Evolutionary conservation across 2,329 filamentous ascomycete species (phyloP).

Genomic region (Dactylellina parvicollis): DNA sequence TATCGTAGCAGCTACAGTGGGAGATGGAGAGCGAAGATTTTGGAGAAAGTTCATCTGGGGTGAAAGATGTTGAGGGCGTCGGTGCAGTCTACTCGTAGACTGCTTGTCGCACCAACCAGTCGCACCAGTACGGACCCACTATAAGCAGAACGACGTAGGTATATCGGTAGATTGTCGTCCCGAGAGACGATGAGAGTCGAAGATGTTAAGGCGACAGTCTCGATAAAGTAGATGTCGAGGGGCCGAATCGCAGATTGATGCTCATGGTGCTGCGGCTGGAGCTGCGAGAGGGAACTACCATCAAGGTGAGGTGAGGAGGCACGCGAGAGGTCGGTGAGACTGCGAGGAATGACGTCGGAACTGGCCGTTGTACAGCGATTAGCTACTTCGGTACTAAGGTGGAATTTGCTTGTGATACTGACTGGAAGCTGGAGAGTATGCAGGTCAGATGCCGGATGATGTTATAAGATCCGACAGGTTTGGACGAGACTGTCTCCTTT

Average conservation of each 20-base stretch:
- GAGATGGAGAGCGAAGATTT: slow-evolving; percentile 39
- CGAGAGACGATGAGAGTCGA: background rate
- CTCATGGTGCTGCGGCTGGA: slow-evolving; percentile 32
- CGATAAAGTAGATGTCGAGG: background rate
- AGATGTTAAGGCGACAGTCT: slow-evolving; percentile 22
- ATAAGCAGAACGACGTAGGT: background rate
- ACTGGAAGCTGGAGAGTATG: background rate
- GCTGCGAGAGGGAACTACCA: slow-evolving; percentile 15
- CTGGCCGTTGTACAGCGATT: slow-evolving; percentile 9
- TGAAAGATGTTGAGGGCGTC: background rate
- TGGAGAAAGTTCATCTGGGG: slow-evolving; percentile 51
- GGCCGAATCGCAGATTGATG: slow-evolving; percentile 8
- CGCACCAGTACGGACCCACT: background rate
- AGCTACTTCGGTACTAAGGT: no score
- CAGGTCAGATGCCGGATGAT: slow-evolving; percentile 37
- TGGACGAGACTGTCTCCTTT: slow-evolving; percentile 23
- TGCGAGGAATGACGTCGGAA: slow-evolving; percentile 44
- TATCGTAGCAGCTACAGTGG: slow-evolving; percentile 43
- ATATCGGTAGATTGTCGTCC: background rate
- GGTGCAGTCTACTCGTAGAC: slow-evolving; percentile 14
- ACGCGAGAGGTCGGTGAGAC: slow-evolving; percentile 20
- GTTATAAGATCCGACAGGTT: slow-evolving; percentile 12
- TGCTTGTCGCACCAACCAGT: slow-evolving; percentile 14
- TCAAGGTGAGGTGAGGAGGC: slow-evolving; percentile 22
- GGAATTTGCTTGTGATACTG: background rate